Evolutionary conservation across 2,329 filamentous ascomycete genomes (phyloP).

Genomic region (Thielaviopsis populi): DNA sequence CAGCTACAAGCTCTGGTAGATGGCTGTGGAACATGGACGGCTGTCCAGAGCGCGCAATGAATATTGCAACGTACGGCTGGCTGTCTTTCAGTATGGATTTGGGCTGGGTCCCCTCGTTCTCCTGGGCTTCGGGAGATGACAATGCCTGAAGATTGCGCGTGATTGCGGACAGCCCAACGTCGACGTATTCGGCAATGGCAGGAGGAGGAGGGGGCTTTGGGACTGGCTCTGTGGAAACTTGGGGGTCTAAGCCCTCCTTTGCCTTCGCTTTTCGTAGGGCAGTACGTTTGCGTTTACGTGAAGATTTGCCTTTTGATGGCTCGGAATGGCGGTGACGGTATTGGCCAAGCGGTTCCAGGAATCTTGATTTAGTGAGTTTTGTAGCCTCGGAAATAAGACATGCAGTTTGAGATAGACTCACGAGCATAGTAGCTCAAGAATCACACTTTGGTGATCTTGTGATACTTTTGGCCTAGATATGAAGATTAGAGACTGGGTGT

Average conservation of each 20-base stretch:
- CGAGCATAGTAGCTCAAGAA: conserved; percentile 53
- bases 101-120: background rate
- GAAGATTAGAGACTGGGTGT: background rate
- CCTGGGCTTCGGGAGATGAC: conserved; percentile 19
- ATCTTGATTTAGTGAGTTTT: conserved; percentile 27
- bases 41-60: conserved; percentile 43
- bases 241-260: conserved; percentile 16
- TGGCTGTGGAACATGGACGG: conserved; percentile 44
- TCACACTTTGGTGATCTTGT: conserved; percentile 43
- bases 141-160: conserved; percentile 41
- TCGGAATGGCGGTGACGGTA: conserved; percentile 39
- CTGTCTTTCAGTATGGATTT: background rate
- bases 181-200: conserved; percentile 40
- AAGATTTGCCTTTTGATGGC: conserved; percentile 47
- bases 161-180: conserved; percentile 50
- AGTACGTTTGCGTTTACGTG: conserved; percentile 36
- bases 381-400: background rate
- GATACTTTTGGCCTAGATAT: conserved; percentile 44
- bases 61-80: conserved; percentile 36
- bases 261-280: conserved; percentile 20
- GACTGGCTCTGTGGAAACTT: background rate
- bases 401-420: conserved; percentile 24
- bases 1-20: conserved; percentile 39
- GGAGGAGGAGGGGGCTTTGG: conserved; percentile 26
- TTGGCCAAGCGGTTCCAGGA: conserved; percentile 48